Conservation (phyloP, 768 basidiomycete species). For the Boletus rufocinnamomeus region DNA sequence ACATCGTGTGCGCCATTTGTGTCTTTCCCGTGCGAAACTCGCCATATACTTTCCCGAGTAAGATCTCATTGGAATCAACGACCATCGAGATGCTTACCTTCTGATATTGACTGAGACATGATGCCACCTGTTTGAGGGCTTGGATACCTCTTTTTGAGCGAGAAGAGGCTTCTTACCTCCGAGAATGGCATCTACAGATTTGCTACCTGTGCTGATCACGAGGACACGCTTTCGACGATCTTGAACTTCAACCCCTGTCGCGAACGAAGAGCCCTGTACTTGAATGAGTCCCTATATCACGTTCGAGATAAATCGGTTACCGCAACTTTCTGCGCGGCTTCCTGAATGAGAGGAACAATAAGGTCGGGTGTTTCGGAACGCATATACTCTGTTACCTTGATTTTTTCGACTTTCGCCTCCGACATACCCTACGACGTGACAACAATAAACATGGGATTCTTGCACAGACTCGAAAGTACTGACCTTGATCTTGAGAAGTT, state of each 20-base stretch:
- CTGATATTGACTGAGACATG: constrained; percentile 91
- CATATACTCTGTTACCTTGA: constrained; percentile 59
- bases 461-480: constrained; percentile 1
- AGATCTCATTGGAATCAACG: neutral
- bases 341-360: constrained; percentile 46
- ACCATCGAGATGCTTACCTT: constrained; percentile 50
- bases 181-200: constrained; percentile 84
- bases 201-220: constrained; percentile 90
- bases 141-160: neutral
- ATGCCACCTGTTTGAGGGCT: constrained; percentile 62
- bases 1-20: constrained; percentile 94
- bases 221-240: constrained; percentile 81
- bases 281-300: neutral
- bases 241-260: constrained; percentile 89
- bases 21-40: constrained; percentile 97
- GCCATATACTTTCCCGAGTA: constrained; percentile 69
- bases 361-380: neutral
- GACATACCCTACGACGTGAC: constrained; percentile 73
- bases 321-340: constrained; percentile 86
- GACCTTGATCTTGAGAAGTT: constrained; percentile 93
- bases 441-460: neutral
- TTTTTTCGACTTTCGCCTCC: constrained; percentile 97
- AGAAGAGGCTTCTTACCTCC: constrained; percentile 56
- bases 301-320: constrained; percentile 37
- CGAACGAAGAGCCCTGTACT: constrained; percentile 82